Conservation (phyloP, 192 early-diverging fungal genomes). For the Pilaira anomala region DNA sequence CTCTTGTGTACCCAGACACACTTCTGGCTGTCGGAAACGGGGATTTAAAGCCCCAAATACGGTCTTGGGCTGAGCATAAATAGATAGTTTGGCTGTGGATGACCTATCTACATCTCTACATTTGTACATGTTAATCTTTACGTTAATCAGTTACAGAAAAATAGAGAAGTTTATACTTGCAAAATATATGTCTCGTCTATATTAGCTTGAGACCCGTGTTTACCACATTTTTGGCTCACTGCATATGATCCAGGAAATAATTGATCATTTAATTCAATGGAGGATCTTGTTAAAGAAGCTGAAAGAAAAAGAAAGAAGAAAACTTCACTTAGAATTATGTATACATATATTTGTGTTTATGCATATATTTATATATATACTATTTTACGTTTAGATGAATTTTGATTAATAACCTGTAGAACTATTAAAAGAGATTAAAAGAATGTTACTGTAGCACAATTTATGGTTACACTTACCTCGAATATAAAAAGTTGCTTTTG, state of each 20-base stretch:
- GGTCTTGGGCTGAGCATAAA: slow-evolving; percentile 21
- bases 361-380: background rate
- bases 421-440: slow-evolving; percentile 3
- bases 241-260: slow-evolving; percentile 10
- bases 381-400: slow-evolving; percentile 11
- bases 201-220: slow-evolving; percentile 20
- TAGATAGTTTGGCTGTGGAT: slow-evolving; percentile 4
- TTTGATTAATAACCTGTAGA: slow-evolving; percentile 12
- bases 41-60: slow-evolving; percentile 7
- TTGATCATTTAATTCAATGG: slow-evolving; percentile 3
- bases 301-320: background rate
- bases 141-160: background rate
- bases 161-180: slow-evolving; percentile 4
- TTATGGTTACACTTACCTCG: slow-evolving; percentile 18
- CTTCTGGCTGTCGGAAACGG: slow-evolving; percentile 12
- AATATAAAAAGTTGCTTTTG: slow-evolving; percentile 27
- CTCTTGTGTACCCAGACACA: slow-evolving; percentile 18
- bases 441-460: background rate
- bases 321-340: background rate
- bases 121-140: background rate
- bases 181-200: slow-evolving; percentile 30
- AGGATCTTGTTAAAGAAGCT: slow-evolving; percentile 5
- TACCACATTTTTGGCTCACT: slow-evolving; percentile 22
- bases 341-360: background rate
- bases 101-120: slow-evolving; percentile 24